Base-by-base conservation (phyloP, 2,329 filamentous ascomycete species). In the Xylariomycetidae sp. region DNA sequence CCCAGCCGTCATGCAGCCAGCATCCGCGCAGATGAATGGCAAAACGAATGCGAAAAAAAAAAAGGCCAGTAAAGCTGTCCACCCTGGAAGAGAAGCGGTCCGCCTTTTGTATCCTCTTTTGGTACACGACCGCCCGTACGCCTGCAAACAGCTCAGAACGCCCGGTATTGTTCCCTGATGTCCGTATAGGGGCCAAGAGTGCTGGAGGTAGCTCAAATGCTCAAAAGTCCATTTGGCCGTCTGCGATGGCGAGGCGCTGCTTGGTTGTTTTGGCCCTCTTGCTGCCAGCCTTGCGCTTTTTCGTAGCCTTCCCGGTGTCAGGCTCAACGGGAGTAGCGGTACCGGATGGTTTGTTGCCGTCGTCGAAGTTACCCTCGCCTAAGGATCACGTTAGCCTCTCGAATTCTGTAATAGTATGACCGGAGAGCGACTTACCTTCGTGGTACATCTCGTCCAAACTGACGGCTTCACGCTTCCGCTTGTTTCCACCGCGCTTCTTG, bases 391-490 rank as follows among this genome's bases (percentile, higher is more conserved):
- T 72, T 56, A 64, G 57, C 42, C 44, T 17, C 31, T 32, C 32
- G 20, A 32, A 19, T 22, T n/a, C 22, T 19, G 12, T 15, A 20
- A 34, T 26, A 19, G 5, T n/a, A 19, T 5, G 10, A 24, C 15
- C 9, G 10, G 2, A 13, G 5, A 40, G n/a, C 4, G 34, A 65
- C 85, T 79, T 60, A 95, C 92, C 92, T 73, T 98, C 92, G 59
- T 98, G 92, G 65, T 98, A 98, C 85, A 98, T 88, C 56, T 95
- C 90, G 59, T 96, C 92, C 61, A 96, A 65, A 53, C 83, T 90
- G 50, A 76, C 74, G 23, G 67, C 68, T 25, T 64, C 66, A 40
- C 68, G 65, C 59, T 77, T 77, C 38, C 70, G 63, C 57, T 76
- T 77, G 43, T 61, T 68, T 14, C 63, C 62, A 23, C 72, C 73